These are phyloP conservation scores for Calonectria montana DNA, from an alignment of 2,329 filamentous ascomycete genomes.

Conservation along the genomic window DNA sequence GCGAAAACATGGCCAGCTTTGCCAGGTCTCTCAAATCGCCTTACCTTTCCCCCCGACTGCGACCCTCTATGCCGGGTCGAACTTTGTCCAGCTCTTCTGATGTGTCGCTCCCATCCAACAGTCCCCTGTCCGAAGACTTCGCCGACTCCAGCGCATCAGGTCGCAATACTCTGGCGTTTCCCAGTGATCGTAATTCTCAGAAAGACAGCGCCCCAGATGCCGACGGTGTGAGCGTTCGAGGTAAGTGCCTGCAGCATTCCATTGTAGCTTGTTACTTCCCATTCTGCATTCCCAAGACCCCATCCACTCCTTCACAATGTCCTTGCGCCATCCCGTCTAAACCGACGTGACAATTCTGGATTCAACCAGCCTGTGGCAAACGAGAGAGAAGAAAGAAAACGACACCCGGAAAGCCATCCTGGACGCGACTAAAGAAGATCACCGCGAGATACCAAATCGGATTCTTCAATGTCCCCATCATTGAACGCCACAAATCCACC, in stretches of 20 bases:
- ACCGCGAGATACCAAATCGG: neutral
- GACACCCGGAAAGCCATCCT: neutral
- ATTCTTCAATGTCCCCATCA: neutral
- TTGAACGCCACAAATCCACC: constrained; percentile 11
- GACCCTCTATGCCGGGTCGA: constrained; percentile 57
- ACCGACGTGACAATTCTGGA: constrained; percentile 1
- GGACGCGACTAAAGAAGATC: neutral
- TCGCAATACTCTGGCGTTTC: constrained; percentile 43
- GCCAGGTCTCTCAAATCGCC: constrained; percentile 62
- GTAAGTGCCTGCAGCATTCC: constrained; percentile 24
- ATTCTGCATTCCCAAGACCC: neutral
- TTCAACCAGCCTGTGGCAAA: neutral
- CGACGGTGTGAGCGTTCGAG: constrained; percentile 30
- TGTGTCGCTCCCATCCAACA: constrained; percentile 49
- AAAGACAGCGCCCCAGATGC: constrained; percentile 31
- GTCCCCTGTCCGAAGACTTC: constrained; percentile 45
- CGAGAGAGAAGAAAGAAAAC: neutral
- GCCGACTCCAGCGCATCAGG: constrained; percentile 43
- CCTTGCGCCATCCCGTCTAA: constrained; percentile 16
- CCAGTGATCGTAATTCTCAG: constrained; percentile 17
- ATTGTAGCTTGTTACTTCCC: constrained; percentile 2
- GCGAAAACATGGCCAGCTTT: constrained; percentile 58
- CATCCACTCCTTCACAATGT: neutral
- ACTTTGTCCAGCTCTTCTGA: constrained; percentile 61
- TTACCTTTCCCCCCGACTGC: constrained; percentile 56